Evolutionary conservation across 2,329 filamentous ascomycete genomes (phyloP), one percentile per base, ranked within the genome.

Genomic region (Aspergillus vadensis): DNA sequence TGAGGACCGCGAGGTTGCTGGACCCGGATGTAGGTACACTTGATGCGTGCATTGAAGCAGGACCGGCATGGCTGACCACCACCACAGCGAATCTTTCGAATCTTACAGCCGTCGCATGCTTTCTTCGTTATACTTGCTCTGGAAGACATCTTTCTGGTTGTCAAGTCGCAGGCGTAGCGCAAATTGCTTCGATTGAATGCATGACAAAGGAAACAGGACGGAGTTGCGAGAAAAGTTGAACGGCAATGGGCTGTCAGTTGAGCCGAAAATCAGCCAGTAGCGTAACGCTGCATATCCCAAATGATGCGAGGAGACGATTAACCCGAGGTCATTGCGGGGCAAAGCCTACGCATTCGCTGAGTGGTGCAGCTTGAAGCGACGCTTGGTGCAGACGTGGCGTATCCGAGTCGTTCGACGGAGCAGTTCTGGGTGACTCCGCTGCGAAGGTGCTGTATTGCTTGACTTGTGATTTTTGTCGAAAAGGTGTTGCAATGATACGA

Each of bases 61-160:
- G 79, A 76, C 25, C 72, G 72, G 59, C 82, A 84, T 6, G 82
- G 82, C 21, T 79, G 73, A 2, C 73, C 71, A 52, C 81, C 82
- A 14, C 78, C 79, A 67, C 82, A 84, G 50, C 79, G 78, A 60
- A 84, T 79, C 72, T 84, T 84, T 57, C 82, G 77, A 44, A 84
- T 77, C 71, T 82, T 83, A 72, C 82, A 84, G 19, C 77, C 80
- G 62, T 84, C 82, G 68, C 82, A 83, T 10, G 81, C 81, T 30
- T 80, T 68, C 60, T 77, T 79, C 47, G 70, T 69, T 44, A 73
- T 59, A 5, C 14, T 54, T 17, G 55, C 39, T 62, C 59, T 55
- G 30, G 59, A 60, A 19, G 61, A 57, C 62, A 66, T 68, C 23
- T 43, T 58, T 54, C 7, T 19, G 14, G 30, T 55, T 10, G n/a